Evolutionary conservation across 176 grass and related monocot genomes (phyloP).

Genomic region (Musa schizocarpa): DNA sequence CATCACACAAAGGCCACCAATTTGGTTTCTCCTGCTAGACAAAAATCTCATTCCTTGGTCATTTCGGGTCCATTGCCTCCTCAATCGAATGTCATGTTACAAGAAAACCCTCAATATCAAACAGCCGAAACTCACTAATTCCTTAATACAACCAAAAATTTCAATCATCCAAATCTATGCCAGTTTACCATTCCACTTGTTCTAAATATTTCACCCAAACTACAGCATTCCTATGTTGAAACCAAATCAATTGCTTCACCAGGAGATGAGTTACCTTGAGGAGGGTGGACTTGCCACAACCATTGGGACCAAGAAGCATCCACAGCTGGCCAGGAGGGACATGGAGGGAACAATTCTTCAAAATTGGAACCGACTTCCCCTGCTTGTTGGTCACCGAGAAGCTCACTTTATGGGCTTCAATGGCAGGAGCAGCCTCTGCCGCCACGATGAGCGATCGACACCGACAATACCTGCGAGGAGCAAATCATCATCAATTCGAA

Average conservation of each 20-base stretch:
- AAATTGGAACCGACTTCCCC: conserved; percentile 42
- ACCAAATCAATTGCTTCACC: background rate
- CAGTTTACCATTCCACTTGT: background rate
- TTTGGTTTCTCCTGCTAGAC: background rate
- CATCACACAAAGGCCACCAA: background rate
- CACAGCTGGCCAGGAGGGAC: conserved; percentile 74
- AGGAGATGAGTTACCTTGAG: conserved; percentile 41
- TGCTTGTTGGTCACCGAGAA: conserved; percentile 51
- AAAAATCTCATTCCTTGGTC: no score
- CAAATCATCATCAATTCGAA: background rate
- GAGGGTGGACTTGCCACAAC: conserved; percentile 93
- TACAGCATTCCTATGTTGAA: background rate
- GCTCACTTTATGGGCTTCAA: conserved; percentile 45
- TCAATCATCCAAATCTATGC: background rate
- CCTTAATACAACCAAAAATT: background rate
- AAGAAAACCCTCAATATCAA: background rate
- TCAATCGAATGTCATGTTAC: no score
- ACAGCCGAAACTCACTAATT: background rate
- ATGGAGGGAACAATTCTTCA: conserved; percentile 64
- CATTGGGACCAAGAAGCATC: conserved; percentile 97
- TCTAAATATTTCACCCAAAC: background rate
- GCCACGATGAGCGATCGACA: background rate
- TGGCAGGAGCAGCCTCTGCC: conserved; percentile 26
- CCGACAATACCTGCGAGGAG: background rate
- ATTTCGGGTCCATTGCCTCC: no score